Base-by-base conservation (phyloP, 2,329 filamentous ascomycete genomes). In the Fusarium sacchari region DNA sequence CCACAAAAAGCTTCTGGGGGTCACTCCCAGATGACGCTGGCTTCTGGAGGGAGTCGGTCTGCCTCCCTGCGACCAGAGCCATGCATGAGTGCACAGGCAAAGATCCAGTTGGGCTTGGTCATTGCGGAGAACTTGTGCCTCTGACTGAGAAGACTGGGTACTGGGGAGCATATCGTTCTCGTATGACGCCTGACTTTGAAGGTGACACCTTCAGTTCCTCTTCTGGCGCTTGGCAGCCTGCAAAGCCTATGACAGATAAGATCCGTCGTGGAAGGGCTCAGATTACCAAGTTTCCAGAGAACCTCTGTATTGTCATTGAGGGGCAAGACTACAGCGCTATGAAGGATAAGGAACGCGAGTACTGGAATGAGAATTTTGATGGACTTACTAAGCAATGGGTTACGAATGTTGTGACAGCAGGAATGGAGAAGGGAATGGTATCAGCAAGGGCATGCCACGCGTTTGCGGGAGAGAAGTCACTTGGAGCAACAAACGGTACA, bases 121-220 rank as follows among this genome's bases (percentile, higher is more conserved):
- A 62, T 1, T 62, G 60, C 5, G 60, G 60, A 46, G 22, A 59
- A 6, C 40, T 59, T 4, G 12, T 32, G 0, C 60, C 60, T 32
- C 26, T 62, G 3, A 62, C 40, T 34, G 52, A 58, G 3, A 62
- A 59, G 18, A 62, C 60, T 12, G 60, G 60, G 5, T 62, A 62
- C 11, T 62, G 60, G 60, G 60, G 60, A 34, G 60, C 60, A 7
- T 62, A 62, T 18, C 40, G 60, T 15, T 62, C 60, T 28, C 60
- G 60, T 7, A 62, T 62, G 50, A 62, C 52, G 0, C 52, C 60
- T 2, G 60, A 34, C 13, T 62, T 59, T 14, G 34, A 37, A 14
- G 60, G 60, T 0, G 60, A 62, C 7, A 59, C 32, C 4, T 62
- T 34, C 9, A 59, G 40, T 15, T 46, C 52, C 5, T 20, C 60